Evolutionary conservation across 768 basidiomycete species (phyloP).

Genomic region (Lactifluus subvellereus): DNA sequence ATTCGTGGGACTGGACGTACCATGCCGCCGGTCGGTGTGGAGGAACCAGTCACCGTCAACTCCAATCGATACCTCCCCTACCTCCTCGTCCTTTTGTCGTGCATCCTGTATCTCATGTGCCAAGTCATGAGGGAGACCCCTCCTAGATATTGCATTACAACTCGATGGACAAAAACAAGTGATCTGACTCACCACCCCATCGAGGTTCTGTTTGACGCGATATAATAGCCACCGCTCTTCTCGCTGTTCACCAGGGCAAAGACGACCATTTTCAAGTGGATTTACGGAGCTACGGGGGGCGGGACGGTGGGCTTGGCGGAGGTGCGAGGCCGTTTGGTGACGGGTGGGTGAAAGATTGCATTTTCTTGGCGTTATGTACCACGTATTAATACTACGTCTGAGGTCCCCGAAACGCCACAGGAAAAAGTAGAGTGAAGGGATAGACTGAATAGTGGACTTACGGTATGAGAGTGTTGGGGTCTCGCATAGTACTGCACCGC

Average conservation of each 20-base stretch:
- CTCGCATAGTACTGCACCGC: no score
- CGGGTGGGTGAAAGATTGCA: neutral
- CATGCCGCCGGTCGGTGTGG: constrained; percentile 5
- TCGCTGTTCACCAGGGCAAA: neutral
- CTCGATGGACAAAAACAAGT: neutral
- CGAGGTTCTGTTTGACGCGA: neutral
- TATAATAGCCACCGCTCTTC: constrained; percentile 1
- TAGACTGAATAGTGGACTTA: no score
- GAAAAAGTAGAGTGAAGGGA: no score
- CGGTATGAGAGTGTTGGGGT: no score
- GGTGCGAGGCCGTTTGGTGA: neutral
- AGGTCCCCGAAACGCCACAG: no score
- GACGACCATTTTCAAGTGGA: neutral
- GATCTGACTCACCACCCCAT: constrained; percentile 14
- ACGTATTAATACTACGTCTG: no score
- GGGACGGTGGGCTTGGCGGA: neutral
- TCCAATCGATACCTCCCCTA: constrained; percentile 10
- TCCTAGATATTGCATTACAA: neutral
- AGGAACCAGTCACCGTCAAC: constrained; percentile 20
- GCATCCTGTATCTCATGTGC: constrained; percentile 2
- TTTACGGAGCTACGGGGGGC: neutral
- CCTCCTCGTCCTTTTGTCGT: constrained; percentile 4
- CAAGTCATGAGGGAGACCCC: constrained; percentile 14
- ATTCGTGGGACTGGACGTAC: constrained; percentile 2
- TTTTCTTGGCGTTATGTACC: no score